These are phyloP conservation scores for Candida rishiriensis DNA, from an alignment of 805 yeast genomes.

Conservation along the genomic window DNA sequence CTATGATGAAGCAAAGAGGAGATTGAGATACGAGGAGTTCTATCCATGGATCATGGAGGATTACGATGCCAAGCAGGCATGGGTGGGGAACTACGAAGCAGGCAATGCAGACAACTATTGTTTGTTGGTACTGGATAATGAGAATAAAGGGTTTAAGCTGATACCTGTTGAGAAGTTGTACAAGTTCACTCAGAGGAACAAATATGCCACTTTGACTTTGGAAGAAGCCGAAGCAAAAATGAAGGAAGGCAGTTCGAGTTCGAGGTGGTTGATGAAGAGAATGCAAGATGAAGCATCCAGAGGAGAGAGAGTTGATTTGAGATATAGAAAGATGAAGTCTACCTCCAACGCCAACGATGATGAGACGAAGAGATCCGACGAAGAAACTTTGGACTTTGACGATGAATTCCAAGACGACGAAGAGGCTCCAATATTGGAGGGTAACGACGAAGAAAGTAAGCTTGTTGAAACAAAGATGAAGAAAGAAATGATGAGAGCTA, in stretches of 20 bases:
- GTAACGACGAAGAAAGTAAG: conserved; percentile 91
- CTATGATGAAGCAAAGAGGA: conserved; percentile 78
- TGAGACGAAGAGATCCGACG: conserved; percentile 55
- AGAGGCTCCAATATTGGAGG: conserved; percentile 97
- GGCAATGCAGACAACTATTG: conserved; percentile 82
- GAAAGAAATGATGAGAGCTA: conserved; percentile 79
- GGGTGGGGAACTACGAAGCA: conserved; percentile 96
- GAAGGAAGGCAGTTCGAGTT: conserved; percentile 69
- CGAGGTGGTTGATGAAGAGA: conserved; percentile 95
- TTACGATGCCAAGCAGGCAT: conserved; percentile 88
- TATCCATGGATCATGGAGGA: conserved; percentile 99
- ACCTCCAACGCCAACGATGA: conserved; percentile 33
- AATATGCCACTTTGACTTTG: conserved; percentile 85
- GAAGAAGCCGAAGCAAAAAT: conserved; percentile 96
- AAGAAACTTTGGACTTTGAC: conserved; percentile 89
- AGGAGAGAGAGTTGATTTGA: conserved; percentile 45
- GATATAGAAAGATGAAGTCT: conserved; percentile 43
- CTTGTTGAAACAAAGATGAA: conserved; percentile 81
- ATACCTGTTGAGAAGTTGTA: conserved; percentile 94
- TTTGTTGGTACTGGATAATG: conserved; percentile 75
- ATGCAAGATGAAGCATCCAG: conserved; percentile 62
- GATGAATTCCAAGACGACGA: conserved; percentile 98
- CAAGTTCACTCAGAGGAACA: conserved; percentile 88
- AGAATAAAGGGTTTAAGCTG: conserved; percentile 74
- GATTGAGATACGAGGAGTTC: conserved; percentile 88